Evolutionary conservation across 2,329 filamentous ascomycete species (phyloP).

Genomic region (Fusarium bactridioides): DNA sequence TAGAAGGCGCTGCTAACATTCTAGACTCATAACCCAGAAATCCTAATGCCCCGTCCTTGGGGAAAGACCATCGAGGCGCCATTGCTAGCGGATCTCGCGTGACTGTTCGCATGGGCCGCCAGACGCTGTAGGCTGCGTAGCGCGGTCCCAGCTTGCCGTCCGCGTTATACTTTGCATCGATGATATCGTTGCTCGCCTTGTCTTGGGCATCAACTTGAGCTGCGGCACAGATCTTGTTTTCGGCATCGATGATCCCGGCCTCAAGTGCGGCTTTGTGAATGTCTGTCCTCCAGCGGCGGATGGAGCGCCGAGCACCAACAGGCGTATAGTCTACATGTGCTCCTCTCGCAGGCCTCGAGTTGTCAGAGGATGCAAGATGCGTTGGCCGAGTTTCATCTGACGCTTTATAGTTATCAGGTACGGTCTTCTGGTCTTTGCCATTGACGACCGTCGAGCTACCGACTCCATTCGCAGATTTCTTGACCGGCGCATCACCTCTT

Average conservation of each 20-base stretch:
- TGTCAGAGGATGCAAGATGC: neutral
- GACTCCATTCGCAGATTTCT: neutral
- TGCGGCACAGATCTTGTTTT: neutral
- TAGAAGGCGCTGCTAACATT: neutral
- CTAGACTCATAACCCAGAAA: neutral
- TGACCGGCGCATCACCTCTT: neutral
- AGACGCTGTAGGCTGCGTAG: neutral
- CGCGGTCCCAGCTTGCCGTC: neutral
- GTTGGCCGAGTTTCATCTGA: neutral
- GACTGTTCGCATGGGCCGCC: neutral
- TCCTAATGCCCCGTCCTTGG: neutral
- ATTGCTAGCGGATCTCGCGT: neutral
- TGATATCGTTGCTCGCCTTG: neutral
- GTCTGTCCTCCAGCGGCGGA: neutral
- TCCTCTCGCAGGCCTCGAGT: neutral
- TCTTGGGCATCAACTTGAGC: neutral
- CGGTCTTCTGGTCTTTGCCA: neutral
- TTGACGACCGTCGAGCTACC: neutral
- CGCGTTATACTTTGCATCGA: neutral
- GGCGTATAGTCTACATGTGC: neutral
- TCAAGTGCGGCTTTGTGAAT: neutral
- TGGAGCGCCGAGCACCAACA: neutral
- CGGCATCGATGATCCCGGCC: neutral
- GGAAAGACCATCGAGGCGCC: neutral
- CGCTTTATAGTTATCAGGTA: neutral